Evolutionary conservation across 345 rosid species (phyloP).

Genomic region (Euphorbia tirucalli): DNA sequence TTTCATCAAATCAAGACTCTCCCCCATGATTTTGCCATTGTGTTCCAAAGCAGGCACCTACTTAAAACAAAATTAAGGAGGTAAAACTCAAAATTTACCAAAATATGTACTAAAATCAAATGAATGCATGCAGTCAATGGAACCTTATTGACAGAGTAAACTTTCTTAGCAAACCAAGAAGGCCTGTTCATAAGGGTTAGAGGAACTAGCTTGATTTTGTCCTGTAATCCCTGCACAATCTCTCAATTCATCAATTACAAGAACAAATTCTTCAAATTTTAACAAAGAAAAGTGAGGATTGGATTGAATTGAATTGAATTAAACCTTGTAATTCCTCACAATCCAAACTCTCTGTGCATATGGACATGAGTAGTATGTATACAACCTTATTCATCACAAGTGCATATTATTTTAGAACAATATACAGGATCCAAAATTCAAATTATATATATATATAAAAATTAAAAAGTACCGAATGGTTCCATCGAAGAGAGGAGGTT

Average conservation of each 20-base stretch:
- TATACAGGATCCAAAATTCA: not conserved
- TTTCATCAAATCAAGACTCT: slow-evolving; percentile 76
- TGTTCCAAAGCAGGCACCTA: slow-evolving; percentile 93
- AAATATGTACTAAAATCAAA: not conserved
- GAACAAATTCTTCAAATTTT: not conserved
- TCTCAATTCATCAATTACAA: slow-evolving; percentile 6
- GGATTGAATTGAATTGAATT: no score
- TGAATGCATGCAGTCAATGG: not conserved
- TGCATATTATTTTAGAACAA: no score
- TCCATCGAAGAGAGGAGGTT: slow-evolving; percentile 72
- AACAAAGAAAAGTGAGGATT: not conserved
- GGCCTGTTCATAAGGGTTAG: slow-evolving; percentile 71
- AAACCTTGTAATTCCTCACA: slow-evolving; percentile 79
- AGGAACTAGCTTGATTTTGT: slow-evolving; percentile 72
- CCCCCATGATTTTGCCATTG: slow-evolving; percentile 76
- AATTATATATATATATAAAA: no score
- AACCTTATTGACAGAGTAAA: slow-evolving; percentile 78
- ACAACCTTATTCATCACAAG: no score
- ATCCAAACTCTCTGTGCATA: slow-evolving; percentile 92
- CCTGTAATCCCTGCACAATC: slow-evolving; percentile 66
- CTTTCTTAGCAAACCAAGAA: slow-evolving; percentile 83
- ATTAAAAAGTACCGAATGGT: slow-evolving; percentile 46
- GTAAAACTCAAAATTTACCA: no score
- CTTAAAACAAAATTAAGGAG: not conserved
- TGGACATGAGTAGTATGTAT: slow-evolving; percentile 59